Percentiles rank a stretch among this genome's conserved stretches.
Conservation (phyloP, 164 flowering plant genomes). For the Chloranthus sessilifolius region DNA sequence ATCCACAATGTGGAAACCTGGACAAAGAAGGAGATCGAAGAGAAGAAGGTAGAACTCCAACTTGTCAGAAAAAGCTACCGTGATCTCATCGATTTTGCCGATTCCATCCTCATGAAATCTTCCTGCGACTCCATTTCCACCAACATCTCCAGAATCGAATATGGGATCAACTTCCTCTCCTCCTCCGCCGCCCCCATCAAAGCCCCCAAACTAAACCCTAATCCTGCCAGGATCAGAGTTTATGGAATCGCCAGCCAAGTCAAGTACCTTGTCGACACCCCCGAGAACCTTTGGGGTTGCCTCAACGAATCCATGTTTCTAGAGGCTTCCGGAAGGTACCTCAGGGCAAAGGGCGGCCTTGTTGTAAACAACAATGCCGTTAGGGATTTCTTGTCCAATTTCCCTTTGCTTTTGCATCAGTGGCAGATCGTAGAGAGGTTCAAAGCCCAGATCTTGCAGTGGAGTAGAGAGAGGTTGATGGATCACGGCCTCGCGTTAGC, state of each 20-base stretch:
- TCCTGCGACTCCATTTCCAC: conserved; percentile 55
- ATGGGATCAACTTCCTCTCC: conserved; percentile 48
- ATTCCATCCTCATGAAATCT: conserved; percentile 85
- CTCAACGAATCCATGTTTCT: conserved; percentile 89
- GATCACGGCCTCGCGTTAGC: conserved; percentile 42
- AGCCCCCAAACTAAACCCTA: conserved; percentile 22
- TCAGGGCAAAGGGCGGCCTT: conserved; percentile 52
- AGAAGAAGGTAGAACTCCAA: conserved; percentile 84
- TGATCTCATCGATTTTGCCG: conserved; percentile 91
- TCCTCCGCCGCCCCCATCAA: conserved; percentile 24
- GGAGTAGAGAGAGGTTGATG: conserved; percentile 68
- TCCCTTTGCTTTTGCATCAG: conserved; percentile 77
- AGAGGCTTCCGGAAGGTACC: conserved; percentile 68
- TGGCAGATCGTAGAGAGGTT: conserved; percentile 96
- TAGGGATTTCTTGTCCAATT: conserved; percentile 38
- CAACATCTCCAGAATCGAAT: conserved; percentile 58
- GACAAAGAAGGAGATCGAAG: conserved; percentile 62
- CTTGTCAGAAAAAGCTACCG: conserved; percentile 86
- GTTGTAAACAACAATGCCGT: conserved; percentile 20
- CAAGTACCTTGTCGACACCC: conserved; percentile 90
- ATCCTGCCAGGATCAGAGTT: conserved; percentile 30
- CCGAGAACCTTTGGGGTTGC: conserved; percentile 97
- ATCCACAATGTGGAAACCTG: conserved; percentile 64
- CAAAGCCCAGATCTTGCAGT: conserved; percentile 80
- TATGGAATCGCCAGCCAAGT: conserved; percentile 76